Evolutionary conservation across 495 filamentous ascomycete species (phyloP), one percentile per base, ranked within the genome.

Genomic region (Xylaria scruposa): DNA sequence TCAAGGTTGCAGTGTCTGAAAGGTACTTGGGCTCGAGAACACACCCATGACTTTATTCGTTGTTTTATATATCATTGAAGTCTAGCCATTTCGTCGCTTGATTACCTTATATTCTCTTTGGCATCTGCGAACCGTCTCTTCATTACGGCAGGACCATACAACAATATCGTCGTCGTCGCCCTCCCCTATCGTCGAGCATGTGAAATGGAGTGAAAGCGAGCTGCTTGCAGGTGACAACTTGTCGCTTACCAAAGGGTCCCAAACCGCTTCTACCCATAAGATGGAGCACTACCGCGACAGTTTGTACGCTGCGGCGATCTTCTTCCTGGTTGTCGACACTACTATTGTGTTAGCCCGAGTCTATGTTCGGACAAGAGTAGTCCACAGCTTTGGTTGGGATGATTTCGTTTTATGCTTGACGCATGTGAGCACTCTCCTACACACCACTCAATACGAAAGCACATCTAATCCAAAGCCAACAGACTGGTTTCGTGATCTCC

Each of bases 401-500:
- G 77, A 78, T 26, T 72, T 74, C n/a, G 64, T 75, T n/a, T 60
- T 78, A 29, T 67, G 73, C 6, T 29, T 78, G 31, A 77, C 77
- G 65, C 75, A 77, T 69, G 77, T 78, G 42, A 64, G 56, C 51
- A 44, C 0, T n/a, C 38, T 66, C 61, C 42, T 26, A 21, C 13
- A n/a, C 53, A n/a, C 1, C 10, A 15, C 33, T 44, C 10, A 47
- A 7, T 7, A 44, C 26, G 26, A 53, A 44, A 24, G 19, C 21
- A 26, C 21, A 33, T 44, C 47, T 58, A 64, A 64, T 42, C 17
- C n/a, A 42, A 21, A 38, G 44, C 15, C 1, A 64, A 21, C 33
- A 78, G 77, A 42, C 74, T 61, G 75, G 77, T 24, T 78, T 74
- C 61, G 60, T 78, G 1, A 74, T 77, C 49, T 78, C 77, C 8